Evolutionary conservation across 257 asterid species (phyloP).

Genomic region (Solanum okadae): DNA sequence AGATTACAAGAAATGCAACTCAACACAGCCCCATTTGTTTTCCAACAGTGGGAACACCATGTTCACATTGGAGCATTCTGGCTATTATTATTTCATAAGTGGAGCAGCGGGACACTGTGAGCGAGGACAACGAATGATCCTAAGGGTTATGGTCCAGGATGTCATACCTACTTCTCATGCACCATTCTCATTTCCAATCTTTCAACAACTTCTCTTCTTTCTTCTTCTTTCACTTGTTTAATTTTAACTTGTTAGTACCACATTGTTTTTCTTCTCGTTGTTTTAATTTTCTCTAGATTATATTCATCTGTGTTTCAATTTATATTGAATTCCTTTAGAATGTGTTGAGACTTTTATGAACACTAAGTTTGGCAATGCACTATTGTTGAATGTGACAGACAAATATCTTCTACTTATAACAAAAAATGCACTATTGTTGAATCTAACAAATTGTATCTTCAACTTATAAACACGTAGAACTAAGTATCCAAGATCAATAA

Average conservation of each 20-base stretch:
- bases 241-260: not conserved
- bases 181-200: not conserved
- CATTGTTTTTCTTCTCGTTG: not conserved
- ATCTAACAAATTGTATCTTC: not conserved
- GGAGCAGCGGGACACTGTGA: constrained; percentile 66
- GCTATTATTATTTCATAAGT: constrained; percentile 62
- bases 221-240: not conserved
- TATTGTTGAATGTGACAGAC: not conserved
- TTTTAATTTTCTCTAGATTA: not conserved
- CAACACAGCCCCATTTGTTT: constrained; percentile 45
- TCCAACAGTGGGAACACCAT: constrained; percentile 55
- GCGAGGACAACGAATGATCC: constrained; percentile 49
- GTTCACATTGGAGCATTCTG: constrained; percentile 34
- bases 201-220: constrained; percentile 4
- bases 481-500: not conserved
- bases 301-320: not conserved
- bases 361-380: not conserved
- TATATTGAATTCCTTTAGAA: not conserved
- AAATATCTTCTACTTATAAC: not conserved
- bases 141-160: constrained; percentile 45
- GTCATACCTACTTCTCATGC: constrained; percentile 4
- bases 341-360: too few species aligned
- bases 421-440: not conserved
- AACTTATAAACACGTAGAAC: not conserved
- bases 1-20: constrained; percentile 50